phyloP scores from a whole-genome alignment of 176 grass and related monocot genomes.

The Cymbopogon citratus region DNA sequence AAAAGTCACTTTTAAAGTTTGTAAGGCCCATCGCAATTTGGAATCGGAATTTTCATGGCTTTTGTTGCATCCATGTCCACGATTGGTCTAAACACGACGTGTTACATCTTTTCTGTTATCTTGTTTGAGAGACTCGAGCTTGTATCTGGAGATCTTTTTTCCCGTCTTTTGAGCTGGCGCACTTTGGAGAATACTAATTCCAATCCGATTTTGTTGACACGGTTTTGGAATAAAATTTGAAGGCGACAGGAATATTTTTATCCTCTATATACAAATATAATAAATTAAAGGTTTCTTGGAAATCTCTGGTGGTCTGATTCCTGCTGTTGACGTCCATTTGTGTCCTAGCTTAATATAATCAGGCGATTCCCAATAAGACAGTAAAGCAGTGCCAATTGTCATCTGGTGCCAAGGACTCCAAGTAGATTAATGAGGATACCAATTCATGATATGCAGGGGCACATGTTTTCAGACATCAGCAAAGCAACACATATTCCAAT shows the following conservation, averaged over 20 bases:
- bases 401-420: not conserved
- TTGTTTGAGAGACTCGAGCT: not conserved
- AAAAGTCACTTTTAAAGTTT: not conserved
- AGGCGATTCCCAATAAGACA: not conserved
- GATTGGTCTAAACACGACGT: too few species aligned
- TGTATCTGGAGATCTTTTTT: not conserved
- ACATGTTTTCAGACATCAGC: not conserved
- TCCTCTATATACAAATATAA: not conserved
- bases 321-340: not conserved
- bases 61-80: not conserved
- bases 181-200: not conserved
- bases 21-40: not conserved
- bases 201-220: not conserved
- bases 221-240: not conserved
- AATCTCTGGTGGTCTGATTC: not conserved
- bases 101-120: not conserved
- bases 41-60: not conserved
- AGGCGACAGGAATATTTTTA: not conserved
- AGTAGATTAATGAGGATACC: not conserved
- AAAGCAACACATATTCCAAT: conserved; percentile 9
- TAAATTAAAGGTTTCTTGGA: not conserved
- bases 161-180: not conserved
- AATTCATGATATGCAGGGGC: not conserved
- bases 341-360: not conserved
- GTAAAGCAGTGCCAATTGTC: conserved; percentile 12